Evolutionary conservation across 768 basidiomycete species (phyloP), one percentile per base, ranked within the genome.

Genomic region (Boletus vinaceobasis): DNA sequence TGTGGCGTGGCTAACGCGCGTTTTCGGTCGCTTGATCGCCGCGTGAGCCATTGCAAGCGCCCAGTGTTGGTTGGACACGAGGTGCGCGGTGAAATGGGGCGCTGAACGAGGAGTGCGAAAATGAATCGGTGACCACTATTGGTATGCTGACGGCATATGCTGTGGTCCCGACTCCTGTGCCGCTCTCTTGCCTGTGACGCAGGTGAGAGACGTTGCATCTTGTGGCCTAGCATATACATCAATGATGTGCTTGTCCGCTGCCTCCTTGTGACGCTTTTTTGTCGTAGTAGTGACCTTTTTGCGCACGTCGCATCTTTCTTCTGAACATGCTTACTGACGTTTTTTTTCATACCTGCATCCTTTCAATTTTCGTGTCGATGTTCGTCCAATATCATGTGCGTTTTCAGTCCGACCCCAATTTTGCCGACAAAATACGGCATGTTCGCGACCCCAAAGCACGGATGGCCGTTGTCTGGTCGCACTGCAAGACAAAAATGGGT

Each of bases 31-130:
- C 88, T 91, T 90, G 88, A 89, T 84, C 87, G 88, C 89, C 87
- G 88, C 85, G 84, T 76, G 74, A 77, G 75, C 74, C 78, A 76
- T 80, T 80, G 74, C 78, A 82, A 76, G 76, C 80, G 80, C 79
- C 75, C 83, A 80, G 82, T 75, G 76, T 74, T 79, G 85, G 89
- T 84, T 87, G 88, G 88, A 83, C 87, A 85, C 87, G 85, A 78
- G 82, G 87, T 79, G 85, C 79, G 88, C 75, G 90, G 90, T 93
- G 90, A 93, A 93, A 93, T 86, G 91, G 90, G 88, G 90, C 88
- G 89, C 89, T 84, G 90, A 92, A 89, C 89, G 90, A 91, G 88
- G 84, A 90, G 88, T 87, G 89, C 84, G 84, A 84, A 85, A 82
- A 43, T 33, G 42, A 75, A 66, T 66, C 69, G 64, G 48, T 54